Percentiles rank a stretch among this genome's conserved stretches.
phyloP scores from a whole-genome alignment of 345 rosid species.

The Populus deltoides region DNA sequence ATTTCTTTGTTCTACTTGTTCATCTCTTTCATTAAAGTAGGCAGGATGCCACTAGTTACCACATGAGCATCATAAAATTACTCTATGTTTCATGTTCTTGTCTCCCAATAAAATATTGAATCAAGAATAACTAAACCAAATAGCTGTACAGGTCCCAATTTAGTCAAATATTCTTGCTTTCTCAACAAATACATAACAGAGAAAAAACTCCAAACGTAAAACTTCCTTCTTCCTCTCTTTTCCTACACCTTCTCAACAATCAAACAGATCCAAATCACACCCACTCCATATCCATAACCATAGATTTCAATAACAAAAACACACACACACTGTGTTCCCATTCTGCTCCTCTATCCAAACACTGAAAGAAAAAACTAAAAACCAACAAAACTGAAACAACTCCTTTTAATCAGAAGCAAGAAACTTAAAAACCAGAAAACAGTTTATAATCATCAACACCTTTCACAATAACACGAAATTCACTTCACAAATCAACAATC shows the following conservation, averaged over 20 bases:
- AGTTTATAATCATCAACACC: not conserved
- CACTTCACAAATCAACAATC: not conserved
- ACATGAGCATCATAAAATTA: too few relatives aligned
- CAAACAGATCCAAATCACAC: slow-evolving; percentile 5
- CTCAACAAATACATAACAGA: not conserved
- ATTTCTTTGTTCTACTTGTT: too few relatives aligned
- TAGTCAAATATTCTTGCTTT: not conserved
- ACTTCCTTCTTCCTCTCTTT: not conserved
- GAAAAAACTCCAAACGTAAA: not conserved
- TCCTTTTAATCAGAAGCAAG: not conserved
- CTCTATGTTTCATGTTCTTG: not conserved
- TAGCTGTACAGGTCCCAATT: not conserved
- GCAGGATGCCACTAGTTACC: too few relatives aligned
- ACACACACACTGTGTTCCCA: not conserved
- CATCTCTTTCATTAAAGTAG: too few relatives aligned
- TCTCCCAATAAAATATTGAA: not conserved
- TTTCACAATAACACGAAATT: not conserved
- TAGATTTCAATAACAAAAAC: not conserved
- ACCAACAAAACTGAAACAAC: not conserved
- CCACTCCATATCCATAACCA: not conserved
- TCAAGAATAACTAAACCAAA: not conserved
- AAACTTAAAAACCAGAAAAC: not conserved
- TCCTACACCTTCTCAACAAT: not conserved
- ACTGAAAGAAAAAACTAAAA: not conserved
- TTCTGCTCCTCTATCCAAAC: not conserved